Evolutionary conservation across 176 grass and related monocot genomes (phyloP).

Genomic region (Oryza glaberrima): DNA sequence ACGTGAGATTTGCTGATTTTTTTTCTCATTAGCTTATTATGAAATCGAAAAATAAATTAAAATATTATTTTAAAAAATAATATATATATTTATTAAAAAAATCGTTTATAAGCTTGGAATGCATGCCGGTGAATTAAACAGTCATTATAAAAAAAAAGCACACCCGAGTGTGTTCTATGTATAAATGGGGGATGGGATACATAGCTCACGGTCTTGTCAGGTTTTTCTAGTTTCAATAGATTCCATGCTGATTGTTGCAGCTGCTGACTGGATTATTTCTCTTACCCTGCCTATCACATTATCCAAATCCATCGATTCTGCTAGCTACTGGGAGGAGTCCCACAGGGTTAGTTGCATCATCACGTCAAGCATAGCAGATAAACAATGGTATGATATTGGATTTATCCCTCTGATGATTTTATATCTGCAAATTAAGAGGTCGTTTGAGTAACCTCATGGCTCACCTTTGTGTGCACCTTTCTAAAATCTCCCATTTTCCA

Average conservation of each 20-base stretch:
- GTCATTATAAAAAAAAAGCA: no score
- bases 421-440: neutral
- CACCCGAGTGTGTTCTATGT: no score
- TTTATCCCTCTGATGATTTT: neutral
- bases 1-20: no score
- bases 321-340: neutral
- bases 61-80: no score
- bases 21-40: no score
- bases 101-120: no score
- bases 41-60: no score
- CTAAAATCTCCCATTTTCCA: neutral
- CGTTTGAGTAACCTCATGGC: neutral
- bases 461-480: neutral
- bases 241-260: slow-evolving; percentile 6
- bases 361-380: slow-evolving; percentile 24
- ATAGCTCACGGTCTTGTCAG: slow-evolving; percentile 3
- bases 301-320: neutral
- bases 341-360: slow-evolving; percentile 1
- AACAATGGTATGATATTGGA: neutral
- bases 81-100: no score
- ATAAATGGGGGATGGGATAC: neutral
- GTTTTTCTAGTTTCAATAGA: neutral
- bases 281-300: neutral
- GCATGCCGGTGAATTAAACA: no score
- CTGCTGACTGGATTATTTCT: neutral